phyloP scores from a whole-genome alignment of 2,329 filamentous ascomycete species.

The Exophiala calicioides region DNA sequence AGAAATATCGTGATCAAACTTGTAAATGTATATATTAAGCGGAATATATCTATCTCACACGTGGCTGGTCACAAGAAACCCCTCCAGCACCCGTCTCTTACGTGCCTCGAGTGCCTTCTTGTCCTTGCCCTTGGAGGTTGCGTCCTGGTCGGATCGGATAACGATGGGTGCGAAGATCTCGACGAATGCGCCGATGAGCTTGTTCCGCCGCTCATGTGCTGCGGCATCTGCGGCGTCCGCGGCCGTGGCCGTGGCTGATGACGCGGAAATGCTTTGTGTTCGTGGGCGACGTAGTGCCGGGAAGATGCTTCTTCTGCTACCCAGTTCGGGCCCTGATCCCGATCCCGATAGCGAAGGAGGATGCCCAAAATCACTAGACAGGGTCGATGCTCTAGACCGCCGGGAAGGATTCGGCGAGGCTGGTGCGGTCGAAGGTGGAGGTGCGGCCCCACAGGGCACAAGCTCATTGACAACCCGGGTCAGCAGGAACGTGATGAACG shows the following conservation, averaged over 20 bases:
- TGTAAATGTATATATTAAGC: too few species aligned
- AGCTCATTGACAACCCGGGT: slow-evolving; percentile 60
- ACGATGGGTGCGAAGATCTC: slow-evolving; percentile 28
- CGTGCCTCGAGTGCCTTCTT: slow-evolving; percentile 26
- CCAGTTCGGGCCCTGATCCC: slow-evolving; percentile 8
- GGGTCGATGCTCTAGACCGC: slow-evolving; percentile 27
- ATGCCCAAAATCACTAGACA: slow-evolving; percentile 23
- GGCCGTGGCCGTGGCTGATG: slow-evolving; percentile 9
- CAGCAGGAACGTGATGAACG: slow-evolving; percentile 80
- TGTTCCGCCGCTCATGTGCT: slow-evolving; percentile 21
- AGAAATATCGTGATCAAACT: too few species aligned
- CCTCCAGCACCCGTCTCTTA: slow-evolving; percentile 27
- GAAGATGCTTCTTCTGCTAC: slow-evolving; percentile 23
- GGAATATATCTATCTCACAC: too few species aligned
- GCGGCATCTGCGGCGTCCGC: too few species aligned
- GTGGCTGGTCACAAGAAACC: slow-evolving; percentile 22
- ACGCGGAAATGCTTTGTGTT: slow-evolving; percentile 16
- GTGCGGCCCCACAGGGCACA: slow-evolving; percentile 13
- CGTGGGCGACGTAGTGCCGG: slow-evolving; percentile 21
- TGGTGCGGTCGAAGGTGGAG: not conserved
- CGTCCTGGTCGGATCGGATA: slow-evolving; percentile 25
- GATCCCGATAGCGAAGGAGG: slow-evolving; percentile 12
- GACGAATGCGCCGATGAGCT: slow-evolving; percentile 23
- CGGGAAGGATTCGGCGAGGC: slow-evolving; percentile 11
- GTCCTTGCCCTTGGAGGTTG: slow-evolving; percentile 25